Evolutionary conservation across 768 basidiomycete genomes (phyloP).

Genomic region (Mycena alexandri): DNA sequence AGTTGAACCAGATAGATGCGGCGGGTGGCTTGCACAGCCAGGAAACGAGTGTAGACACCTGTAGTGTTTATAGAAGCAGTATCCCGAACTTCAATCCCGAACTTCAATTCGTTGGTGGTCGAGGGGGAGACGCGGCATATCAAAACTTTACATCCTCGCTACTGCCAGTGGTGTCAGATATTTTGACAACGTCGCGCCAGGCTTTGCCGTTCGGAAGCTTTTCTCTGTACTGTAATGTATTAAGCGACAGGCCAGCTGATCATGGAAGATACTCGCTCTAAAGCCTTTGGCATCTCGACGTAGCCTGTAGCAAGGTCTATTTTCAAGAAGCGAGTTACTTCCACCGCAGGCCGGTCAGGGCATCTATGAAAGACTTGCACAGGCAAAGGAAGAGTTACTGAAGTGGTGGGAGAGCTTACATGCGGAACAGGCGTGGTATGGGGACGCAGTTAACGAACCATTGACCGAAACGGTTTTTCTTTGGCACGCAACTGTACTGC

Average conservation of each 20-base stretch:
- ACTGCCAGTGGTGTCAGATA: constrained; percentile 10
- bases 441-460: constrained; percentile 73
- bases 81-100: not conserved
- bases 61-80: constrained; percentile 8
- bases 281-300: constrained; percentile 61
- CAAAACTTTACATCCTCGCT: constrained; percentile 17
- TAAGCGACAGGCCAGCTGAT: constrained; percentile 20
- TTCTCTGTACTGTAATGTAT: constrained; percentile 31
- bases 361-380: constrained; percentile 62
- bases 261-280: constrained; percentile 51
- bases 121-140: constrained; percentile 9
- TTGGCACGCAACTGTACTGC: constrained; percentile 73
- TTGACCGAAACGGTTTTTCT: constrained; percentile 43
- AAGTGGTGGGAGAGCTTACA: constrained; percentile 58
- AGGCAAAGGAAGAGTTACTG: constrained; percentile 9
- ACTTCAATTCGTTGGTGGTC: not conserved
- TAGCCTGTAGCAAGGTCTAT: constrained; percentile 62
- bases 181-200: constrained; percentile 46
- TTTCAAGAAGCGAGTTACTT: constrained; percentile 71
- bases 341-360: constrained; percentile 71
- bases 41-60: not conserved
- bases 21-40: not conserved
- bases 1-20: no score
- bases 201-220: constrained; percentile 43
- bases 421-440: constrained; percentile 77